Percentiles rank a stretch among this genome's conserved stretches.
Conservation (phyloP, 2,329 filamentous ascomycete genomes). For the Diaporthe longicolla region DNA sequence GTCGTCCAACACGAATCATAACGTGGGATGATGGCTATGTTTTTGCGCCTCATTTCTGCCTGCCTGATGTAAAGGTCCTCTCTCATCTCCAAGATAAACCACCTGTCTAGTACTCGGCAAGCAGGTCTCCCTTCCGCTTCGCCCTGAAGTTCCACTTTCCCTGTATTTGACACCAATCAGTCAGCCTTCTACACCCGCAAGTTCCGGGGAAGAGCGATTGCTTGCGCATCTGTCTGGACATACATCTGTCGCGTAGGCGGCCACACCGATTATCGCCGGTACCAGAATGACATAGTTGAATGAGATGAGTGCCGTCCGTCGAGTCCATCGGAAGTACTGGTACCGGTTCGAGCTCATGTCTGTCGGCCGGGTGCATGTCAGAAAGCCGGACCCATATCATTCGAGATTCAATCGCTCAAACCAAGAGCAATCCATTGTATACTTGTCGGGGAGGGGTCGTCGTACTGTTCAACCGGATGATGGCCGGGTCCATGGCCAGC, state of each 20-base stretch:
- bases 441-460: constrained; percentile 41
- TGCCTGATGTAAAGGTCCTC: constrained; percentile 38
- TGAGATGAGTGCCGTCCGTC: constrained; percentile 83
- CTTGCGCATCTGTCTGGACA: constrained; percentile 58
- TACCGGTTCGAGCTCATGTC: constrained; percentile 88
- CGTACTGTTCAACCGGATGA: constrained; percentile 63
- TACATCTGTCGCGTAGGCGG: constrained; percentile 89
- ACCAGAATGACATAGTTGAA: constrained; percentile 83
- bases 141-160: constrained; percentile 88
- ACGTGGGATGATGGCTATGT: background rate
- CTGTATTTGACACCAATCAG: constrained; percentile 60
- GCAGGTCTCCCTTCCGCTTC: constrained; percentile 89
- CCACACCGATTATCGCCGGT: constrained; percentile 77
- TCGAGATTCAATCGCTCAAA: background rate
- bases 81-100: background rate
- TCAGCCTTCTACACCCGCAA: constrained; percentile 9
- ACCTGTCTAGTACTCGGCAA: constrained; percentile 78
- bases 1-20: background rate
- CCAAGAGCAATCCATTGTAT: background rate
- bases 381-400: background rate
- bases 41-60: background rate
- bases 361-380: constrained; percentile 55
- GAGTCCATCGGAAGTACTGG: constrained; percentile 96
- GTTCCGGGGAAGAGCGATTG: constrained; percentile 37
- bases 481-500: constrained; percentile 62